phyloP scores from a whole-genome alignment of 2,329 filamentous ascomycete genomes.

The Scytalidium lignicola region DNA sequence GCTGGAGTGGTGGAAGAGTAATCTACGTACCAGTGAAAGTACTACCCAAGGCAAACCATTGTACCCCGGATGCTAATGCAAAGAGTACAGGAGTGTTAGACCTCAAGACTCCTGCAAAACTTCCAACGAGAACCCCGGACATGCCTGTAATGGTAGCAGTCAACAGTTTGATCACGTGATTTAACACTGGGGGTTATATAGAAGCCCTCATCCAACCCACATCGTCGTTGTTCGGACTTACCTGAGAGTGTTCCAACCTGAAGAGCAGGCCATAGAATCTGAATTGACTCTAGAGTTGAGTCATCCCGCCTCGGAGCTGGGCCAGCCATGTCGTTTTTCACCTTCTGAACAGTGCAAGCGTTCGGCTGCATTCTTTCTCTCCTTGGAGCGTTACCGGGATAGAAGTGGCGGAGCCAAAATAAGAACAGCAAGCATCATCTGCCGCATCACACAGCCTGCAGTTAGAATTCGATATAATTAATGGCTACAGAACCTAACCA shows the following conservation, averaged over 20 bases:
- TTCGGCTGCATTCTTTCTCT: conserved; percentile 19
- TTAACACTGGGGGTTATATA: too few species aligned
- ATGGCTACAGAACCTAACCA: too few species aligned
- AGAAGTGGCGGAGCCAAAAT: background rate
- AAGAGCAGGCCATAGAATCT: conserved; percentile 46
- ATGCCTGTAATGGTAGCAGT: conserved; percentile 38
- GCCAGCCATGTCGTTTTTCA: conserved; percentile 20
- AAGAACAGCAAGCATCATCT: background rate
- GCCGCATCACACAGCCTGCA: background rate
- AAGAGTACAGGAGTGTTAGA: conserved; percentile 65
- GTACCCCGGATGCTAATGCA: conserved; percentile 65
- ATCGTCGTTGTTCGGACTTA: conserved; percentile 32
- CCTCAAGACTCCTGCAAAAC: conserved; percentile 66
- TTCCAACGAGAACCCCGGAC: conserved; percentile 59
- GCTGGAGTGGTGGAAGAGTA: background rate
- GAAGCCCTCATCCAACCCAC: too few species aligned
- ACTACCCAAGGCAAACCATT: conserved; percentile 75
- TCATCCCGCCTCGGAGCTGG: conserved; percentile 4
- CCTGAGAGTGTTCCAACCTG: conserved; percentile 57
- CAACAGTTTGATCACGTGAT: conserved; percentile 13
- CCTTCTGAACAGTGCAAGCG: conserved; percentile 16
- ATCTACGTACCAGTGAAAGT: conserved; percentile 64
- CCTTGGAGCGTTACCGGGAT: background rate
- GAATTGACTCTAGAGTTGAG: conserved; percentile 37
- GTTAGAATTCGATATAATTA: background rate